These are phyloP conservation scores for Trichoderma lentiforme DNA, from an alignment of 2,329 filamentous ascomycete genomes.

Conservation along the genomic window DNA sequence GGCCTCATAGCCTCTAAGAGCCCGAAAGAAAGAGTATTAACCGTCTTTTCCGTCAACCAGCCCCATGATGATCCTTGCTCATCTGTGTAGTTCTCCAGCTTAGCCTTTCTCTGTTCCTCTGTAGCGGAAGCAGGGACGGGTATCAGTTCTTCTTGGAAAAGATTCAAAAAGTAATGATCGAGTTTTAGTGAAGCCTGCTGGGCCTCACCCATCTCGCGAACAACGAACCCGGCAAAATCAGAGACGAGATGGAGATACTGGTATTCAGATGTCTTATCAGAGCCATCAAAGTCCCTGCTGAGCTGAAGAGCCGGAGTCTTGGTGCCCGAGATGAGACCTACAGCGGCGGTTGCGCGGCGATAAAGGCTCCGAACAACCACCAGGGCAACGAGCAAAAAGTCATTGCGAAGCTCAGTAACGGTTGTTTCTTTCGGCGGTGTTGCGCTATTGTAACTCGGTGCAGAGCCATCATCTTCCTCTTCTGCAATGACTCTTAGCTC, in stretches of 20 bases:
- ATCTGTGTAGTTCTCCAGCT: background rate
- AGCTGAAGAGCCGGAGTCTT: conserved; percentile 28
- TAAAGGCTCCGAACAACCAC: conserved; percentile 41
- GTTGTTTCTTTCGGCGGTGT: conserved; percentile 16
- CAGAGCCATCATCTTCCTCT: background rate
- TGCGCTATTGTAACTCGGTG: background rate
- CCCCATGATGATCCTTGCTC: conserved; percentile 26
- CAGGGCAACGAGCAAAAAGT: conserved; percentile 41
- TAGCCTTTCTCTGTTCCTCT: conserved; percentile 14
- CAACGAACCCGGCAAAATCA: conserved; percentile 34
- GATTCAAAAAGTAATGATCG: conserved; percentile 34
- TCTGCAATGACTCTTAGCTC: conserved; percentile 24
- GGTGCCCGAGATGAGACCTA: conserved; percentile 23
- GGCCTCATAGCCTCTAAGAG: conserved; percentile 38
- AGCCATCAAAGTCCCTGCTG: conserved; percentile 31
- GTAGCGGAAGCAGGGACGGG: conserved; percentile 16
- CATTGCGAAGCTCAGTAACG: conserved; percentile 31
- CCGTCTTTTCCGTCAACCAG: conserved; percentile 31
- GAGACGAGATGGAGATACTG: conserved; percentile 38
- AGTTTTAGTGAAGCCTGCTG: conserved; percentile 35
- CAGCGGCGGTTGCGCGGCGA: conserved; percentile 35
- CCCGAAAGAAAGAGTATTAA: conserved; percentile 38
- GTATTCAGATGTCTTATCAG: conserved; percentile 29
- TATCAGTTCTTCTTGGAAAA: conserved; percentile 37
- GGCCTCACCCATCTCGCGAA: conserved; percentile 37